These are phyloP conservation scores for Plasmodium relictum DNA, from an alignment of 169 alveolate species.

Conservation along the genomic window DNA sequence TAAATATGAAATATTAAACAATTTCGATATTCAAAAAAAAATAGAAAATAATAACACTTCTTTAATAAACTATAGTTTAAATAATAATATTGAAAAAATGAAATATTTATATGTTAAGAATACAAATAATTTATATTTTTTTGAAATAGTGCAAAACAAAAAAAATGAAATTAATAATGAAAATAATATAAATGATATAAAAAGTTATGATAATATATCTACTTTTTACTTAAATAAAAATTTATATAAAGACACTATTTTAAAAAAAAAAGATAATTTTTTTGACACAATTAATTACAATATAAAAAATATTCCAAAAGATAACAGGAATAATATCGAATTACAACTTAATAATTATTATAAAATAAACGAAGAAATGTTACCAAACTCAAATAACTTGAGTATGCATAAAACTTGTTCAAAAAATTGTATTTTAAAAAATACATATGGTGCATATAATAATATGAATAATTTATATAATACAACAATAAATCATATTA, in stretches of 20 bases:
- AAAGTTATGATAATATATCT: no score
- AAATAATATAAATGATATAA: no score
- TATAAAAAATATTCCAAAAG: not conserved
- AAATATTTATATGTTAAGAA: no score
- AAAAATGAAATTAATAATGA: no score
- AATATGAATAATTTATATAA: not conserved
- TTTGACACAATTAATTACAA: not conserved
- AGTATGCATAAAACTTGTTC: conserved; percentile 10
- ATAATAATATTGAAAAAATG: no score
- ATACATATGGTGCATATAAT: conserved; percentile 4
- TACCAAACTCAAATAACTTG: conserved; percentile 7
- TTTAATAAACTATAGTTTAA: no score
- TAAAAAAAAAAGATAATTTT: not conserved
- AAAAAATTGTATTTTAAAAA: conserved; percentile 33
- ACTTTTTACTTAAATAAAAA: not conserved
- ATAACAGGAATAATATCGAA: not conserved
- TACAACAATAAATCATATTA: not conserved
- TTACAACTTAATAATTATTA: not conserved
- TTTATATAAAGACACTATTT: not conserved
- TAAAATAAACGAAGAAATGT: not conserved
- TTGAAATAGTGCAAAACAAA: no score
- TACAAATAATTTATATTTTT: no score
- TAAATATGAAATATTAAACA: no score
- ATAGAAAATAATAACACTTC: no score
- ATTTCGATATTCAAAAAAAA: no score